phyloP scores from a whole-genome alignment of 768 basidiomycete genomes.

The Hericium erinaceus region DNA sequence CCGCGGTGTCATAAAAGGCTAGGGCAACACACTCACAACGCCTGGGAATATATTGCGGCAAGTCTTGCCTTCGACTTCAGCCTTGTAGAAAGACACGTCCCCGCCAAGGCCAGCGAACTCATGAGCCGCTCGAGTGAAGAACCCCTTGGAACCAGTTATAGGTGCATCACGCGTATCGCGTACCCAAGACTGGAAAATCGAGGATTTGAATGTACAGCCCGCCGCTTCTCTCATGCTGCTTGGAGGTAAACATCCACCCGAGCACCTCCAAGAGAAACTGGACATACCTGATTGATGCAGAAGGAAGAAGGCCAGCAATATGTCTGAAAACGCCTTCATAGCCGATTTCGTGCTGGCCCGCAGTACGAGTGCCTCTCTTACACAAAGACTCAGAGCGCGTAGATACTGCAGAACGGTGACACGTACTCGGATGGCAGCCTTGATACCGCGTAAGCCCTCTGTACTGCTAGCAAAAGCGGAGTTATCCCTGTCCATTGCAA shows the following conservation, averaged over 20 bases:
- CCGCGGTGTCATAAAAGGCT: neutral
- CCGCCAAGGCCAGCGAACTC: constrained; percentile 79
- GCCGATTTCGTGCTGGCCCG: constrained; percentile 64
- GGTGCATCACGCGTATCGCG: constrained; percentile 70
- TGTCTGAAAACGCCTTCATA: constrained; percentile 80
- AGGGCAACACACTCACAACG: constrained; percentile 38
- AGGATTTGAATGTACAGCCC: constrained; percentile 72
- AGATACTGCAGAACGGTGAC: neutral
- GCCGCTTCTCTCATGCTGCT: constrained; percentile 76
- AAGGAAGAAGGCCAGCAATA: constrained; percentile 57
- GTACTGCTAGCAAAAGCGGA: constrained; percentile 65
- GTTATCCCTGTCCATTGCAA: constrained; percentile 73
- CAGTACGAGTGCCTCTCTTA: constrained; percentile 1
- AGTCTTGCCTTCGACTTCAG: constrained; percentile 54
- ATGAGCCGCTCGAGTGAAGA: constrained; percentile 51
- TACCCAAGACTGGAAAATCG: constrained; percentile 68
- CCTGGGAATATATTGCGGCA: constrained; percentile 51
- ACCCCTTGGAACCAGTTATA: constrained; percentile 53
- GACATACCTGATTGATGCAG: constrained; percentile 73
- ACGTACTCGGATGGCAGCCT: constrained; percentile 69
- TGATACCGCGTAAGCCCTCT: constrained; percentile 55
- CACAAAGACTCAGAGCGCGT: constrained; percentile 6
- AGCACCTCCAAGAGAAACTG: neutral
- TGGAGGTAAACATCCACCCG: constrained; percentile 3
- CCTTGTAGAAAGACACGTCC: constrained; percentile 68